These are phyloP conservation scores for Fusarium acutatum DNA, from an alignment of 2,329 filamentous ascomycete genomes.

Conservation along the genomic window DNA sequence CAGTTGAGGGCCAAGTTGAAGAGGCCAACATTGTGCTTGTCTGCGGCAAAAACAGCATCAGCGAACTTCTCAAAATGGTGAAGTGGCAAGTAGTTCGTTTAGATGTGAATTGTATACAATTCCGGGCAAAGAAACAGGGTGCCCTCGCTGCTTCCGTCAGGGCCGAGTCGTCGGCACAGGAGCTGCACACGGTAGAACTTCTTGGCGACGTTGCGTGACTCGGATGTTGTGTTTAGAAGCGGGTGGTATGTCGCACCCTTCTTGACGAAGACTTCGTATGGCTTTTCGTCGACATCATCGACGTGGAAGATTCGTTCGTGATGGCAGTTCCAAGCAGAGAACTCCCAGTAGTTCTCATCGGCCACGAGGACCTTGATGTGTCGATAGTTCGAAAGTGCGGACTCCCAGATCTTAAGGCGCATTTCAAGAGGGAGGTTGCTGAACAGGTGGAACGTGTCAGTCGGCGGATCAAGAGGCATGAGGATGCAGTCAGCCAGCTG, in stretches of 20 bases:
- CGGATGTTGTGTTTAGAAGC: neutral
- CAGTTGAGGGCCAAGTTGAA: neutral
- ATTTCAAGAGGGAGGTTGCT: neutral
- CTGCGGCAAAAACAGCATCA: rapidly evolving
- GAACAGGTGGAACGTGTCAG: neutral
- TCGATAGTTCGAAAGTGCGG: neutral
- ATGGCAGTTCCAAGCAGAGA: neutral
- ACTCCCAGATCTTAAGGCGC: neutral
- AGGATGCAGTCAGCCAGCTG: neutral
- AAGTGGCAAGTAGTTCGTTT: neutral
- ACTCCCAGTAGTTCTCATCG: neutral
- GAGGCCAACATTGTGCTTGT: neutral
- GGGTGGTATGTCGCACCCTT: neutral
- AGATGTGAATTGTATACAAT: neutral
- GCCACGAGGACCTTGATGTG: neutral
- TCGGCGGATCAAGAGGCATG: neutral
- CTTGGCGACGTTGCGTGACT: neutral
- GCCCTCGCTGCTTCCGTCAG: neutral
- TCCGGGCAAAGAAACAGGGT: neutral
- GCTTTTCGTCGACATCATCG: neutral
- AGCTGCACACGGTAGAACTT: neutral
- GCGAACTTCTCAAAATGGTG: neutral
- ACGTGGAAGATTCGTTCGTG: neutral
- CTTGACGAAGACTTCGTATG: neutral
- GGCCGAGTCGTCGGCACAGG: neutral